Percentiles rank a stretch among this genome's conserved stretches.
Conservation (phyloP, 805 yeast genomes). For the Brettanomyces bruxellensis region DNA sequence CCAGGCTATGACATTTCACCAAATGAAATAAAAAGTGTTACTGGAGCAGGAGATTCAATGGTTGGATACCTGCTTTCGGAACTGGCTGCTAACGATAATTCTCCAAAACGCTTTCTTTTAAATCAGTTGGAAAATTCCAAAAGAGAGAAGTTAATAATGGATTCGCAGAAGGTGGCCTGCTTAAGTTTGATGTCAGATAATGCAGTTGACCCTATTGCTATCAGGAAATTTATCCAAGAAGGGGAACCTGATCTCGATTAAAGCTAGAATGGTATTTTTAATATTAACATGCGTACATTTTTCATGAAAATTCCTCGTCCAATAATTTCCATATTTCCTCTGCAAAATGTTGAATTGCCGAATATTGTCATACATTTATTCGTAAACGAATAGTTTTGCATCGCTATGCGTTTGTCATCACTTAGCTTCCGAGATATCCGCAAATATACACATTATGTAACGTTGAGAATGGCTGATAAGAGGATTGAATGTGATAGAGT, state of each 20-base stretch:
- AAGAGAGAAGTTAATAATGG: constrained; percentile 14
- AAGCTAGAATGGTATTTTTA: not conserved
- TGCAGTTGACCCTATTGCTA: constrained; percentile 17
- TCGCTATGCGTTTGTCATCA: no score
- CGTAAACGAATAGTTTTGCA: no score
- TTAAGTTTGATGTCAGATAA: constrained; percentile 13
- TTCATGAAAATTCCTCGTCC: no score
- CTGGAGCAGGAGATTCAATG: constrained; percentile 86
- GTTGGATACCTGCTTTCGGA: constrained; percentile 53
- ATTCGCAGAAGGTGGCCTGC: constrained; percentile 20
- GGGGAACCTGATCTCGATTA: not conserved
- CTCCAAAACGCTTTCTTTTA: constrained; percentile 1
- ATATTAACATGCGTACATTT: no score
- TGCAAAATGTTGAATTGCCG: no score
- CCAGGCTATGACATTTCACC: constrained; percentile 26
- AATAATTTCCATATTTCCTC: no score
- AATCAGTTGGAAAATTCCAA: constrained; percentile 5
- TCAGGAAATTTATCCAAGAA: constrained; percentile 2
- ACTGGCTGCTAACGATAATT: constrained; percentile 16
- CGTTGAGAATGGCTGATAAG: no score
- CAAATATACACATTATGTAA: no score
- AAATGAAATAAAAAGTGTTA: constrained; percentile 48
- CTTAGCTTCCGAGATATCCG: no score
- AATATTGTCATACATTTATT: no score
- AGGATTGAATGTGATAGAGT: no score